Evolutionary conservation across 441 rosid species (phyloP).

Genomic region (Adansonia grandidieri): DNA sequence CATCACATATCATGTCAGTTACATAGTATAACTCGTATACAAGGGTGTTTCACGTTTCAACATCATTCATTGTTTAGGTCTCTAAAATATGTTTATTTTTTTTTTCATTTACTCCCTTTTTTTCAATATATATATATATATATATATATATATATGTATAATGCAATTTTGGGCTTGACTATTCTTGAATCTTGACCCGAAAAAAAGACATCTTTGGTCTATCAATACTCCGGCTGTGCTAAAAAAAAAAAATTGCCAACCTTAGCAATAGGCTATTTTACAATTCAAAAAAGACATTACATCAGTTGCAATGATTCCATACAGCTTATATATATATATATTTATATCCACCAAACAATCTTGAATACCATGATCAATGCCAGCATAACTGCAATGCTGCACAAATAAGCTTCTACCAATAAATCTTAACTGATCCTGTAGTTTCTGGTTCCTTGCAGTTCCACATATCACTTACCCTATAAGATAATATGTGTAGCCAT

Average conservation of each 20-base stretch:
- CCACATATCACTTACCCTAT: not conserved
- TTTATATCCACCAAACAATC: not conserved
- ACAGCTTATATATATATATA: not conserved
- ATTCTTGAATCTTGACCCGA: not conserved
- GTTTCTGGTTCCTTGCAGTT: conserved; percentile 3
- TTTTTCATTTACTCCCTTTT: not conserved
- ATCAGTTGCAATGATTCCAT: not conserved
- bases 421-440: not conserved
- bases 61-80: not conserved
- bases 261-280: not conserved
- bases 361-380: not conserved
- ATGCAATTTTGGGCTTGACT: too few species aligned
- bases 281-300: not conserved
- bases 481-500: not conserved
- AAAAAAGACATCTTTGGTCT: not conserved
- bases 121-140: too few species aligned
- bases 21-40: not conserved
- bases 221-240: not conserved
- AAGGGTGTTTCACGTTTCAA: too few species aligned
- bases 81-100: too few species aligned
- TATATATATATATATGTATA: too few species aligned
- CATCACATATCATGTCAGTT: not conserved
- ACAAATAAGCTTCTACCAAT: not conserved
- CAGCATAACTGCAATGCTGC: not conserved
- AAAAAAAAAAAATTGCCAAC: not conserved